Evolutionary conservation across 129 eudicot species (phyloP).

Genomic region (Flaveria ramosissima): DNA sequence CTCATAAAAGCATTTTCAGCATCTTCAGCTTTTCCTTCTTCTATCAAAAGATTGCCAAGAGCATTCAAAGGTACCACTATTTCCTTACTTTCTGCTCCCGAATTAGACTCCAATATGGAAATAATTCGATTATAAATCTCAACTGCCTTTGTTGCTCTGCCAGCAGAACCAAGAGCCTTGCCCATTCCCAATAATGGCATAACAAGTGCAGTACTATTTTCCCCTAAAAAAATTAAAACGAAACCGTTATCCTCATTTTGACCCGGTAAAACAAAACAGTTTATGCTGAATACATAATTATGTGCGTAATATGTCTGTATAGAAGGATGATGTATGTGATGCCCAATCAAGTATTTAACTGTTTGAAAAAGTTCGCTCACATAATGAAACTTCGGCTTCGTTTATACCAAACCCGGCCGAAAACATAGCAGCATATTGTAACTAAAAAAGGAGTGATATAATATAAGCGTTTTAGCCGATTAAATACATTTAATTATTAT

Average conservation of each 20-base stretch:
- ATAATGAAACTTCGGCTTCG: background rate
- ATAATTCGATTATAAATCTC: slow-evolving; percentile 62
- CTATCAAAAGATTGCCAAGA: slow-evolving; percentile 66
- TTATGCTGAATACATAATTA: background rate
- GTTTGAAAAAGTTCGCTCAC: background rate
- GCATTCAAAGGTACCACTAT: slow-evolving; percentile 67
- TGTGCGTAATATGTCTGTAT: background rate
- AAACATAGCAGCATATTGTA: background rate
- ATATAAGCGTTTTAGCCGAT: background rate
- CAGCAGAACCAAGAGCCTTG: slow-evolving; percentile 57
- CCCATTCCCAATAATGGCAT: slow-evolving; percentile 79
- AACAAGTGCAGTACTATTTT: slow-evolving; percentile 50
- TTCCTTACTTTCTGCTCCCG: slow-evolving; percentile 57
- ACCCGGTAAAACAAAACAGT: background rate
- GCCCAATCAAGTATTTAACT: background rate
- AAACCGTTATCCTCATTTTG: slow-evolving; percentile 11
- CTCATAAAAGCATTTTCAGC: slow-evolving; percentile 67
- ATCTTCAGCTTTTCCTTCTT: slow-evolving; percentile 62
- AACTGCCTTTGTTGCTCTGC: slow-evolving; percentile 62
- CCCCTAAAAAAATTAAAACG: slow-evolving; percentile 44
- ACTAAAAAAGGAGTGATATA: background rate
- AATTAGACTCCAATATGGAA: slow-evolving; percentile 50
- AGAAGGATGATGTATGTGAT: background rate
- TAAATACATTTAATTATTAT: too few species aligned
- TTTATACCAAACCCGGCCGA: background rate